phyloP scores from a whole-genome alignment of 805 yeast species.

The Saccharomycopsis sp. region DNA sequence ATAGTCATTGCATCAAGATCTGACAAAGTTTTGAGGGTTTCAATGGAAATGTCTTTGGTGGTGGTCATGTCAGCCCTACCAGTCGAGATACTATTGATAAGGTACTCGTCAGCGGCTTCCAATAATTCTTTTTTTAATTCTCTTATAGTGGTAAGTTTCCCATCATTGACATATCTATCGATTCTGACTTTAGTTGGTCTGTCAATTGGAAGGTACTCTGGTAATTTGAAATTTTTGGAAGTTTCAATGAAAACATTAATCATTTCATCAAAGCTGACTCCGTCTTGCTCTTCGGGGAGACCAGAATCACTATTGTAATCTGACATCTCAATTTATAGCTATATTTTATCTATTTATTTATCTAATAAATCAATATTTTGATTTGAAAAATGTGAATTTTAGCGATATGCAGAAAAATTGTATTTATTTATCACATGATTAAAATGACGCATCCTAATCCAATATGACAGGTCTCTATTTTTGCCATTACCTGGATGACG shows the following conservation, averaged over 20 bases:
- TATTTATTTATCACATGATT: no score
- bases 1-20: neutral
- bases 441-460: no score
- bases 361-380: no score
- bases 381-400: no score
- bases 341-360: no score
- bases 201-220: conserved; percentile 11
- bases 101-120: conserved; percentile 8
- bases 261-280: conserved; percentile 7
- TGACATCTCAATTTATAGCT: conserved; percentile 1
- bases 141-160: neutral
- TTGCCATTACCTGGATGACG: no score
- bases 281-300: conserved; percentile 6
- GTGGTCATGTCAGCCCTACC: neutral
- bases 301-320: neutral
- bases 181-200: neutral
- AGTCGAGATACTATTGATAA: conserved; percentile 1
- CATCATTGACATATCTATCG: neutral
- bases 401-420: no score
- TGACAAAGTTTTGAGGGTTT: neutral
- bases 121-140: conserved; percentile 10
- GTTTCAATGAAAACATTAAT: conserved; percentile 1
- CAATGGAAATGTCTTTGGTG: neutral
- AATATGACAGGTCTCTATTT: no score
- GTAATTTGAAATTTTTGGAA: conserved; percentile 4